Conservation (phyloP, 1,284 basidiomycete species). For the Puccinia triticina region DNA sequence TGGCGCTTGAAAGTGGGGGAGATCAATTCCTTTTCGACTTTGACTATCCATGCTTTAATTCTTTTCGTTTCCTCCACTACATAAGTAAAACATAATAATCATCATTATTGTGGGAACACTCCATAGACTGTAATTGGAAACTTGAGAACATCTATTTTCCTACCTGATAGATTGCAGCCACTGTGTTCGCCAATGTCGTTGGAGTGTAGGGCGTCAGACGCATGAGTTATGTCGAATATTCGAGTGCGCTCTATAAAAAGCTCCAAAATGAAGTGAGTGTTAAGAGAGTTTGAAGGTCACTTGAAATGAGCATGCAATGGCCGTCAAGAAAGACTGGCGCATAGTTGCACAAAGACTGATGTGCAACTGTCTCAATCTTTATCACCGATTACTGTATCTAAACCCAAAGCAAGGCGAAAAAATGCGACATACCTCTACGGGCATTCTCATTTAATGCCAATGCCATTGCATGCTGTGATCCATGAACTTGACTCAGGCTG, state of each 20-base stretch:
- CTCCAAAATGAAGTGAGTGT: background rate
- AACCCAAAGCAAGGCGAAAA: background rate
- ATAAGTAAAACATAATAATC: background rate
- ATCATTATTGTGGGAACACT: background rate
- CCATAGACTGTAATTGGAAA: background rate
- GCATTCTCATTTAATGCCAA: conserved; percentile 15
- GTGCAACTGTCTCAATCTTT: background rate
- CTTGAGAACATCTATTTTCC: background rate
- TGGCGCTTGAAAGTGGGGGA: background rate
- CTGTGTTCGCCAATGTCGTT: background rate
- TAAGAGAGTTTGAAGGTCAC: background rate
- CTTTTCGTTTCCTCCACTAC: background rate
- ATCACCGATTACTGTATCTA: background rate
- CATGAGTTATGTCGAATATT: background rate
- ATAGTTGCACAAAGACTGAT: background rate
- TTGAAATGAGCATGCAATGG: background rate
- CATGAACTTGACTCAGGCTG: background rate
- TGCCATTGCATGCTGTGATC: background rate
- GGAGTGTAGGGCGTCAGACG: background rate
- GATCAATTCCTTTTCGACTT: background rate
- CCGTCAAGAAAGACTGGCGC: background rate
- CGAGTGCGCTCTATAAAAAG: conserved; percentile 8
- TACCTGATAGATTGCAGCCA: background rate
- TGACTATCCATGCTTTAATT: background rate
- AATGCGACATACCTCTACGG: background rate